These are phyloP conservation scores for Tetrahymena elliotti DNA, from an alignment of 73 alveolate species.

Conservation along the genomic window DNA sequence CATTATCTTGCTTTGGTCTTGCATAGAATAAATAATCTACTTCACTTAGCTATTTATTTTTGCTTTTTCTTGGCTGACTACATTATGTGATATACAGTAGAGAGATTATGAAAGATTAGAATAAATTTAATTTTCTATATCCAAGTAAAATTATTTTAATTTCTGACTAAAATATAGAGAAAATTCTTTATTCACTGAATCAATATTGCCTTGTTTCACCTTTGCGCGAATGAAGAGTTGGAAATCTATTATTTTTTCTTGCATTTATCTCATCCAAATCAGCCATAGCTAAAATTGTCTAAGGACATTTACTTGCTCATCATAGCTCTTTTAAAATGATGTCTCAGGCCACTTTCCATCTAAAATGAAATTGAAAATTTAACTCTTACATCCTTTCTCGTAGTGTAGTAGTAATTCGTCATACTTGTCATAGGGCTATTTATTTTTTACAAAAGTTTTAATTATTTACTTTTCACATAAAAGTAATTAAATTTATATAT, in stretches of 20 bases:
- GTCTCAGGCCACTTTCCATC: not conserved
- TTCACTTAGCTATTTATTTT: not conserved
- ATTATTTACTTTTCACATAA: not conserved
- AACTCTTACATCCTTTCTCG: not conserved
- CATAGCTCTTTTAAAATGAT: not conserved
- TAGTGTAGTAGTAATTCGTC: not conserved
- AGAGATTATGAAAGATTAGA: not conserved
- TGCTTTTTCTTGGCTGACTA: not conserved
- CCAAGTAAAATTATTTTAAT: not conserved
- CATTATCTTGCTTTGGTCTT: not conserved
- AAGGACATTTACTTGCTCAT: not conserved
- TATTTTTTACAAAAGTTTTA: not conserved
- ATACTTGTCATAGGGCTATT: not conserved
- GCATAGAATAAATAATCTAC: not conserved
- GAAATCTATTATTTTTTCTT: not conserved
- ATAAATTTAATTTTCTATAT: not conserved
- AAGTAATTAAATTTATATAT: no score
- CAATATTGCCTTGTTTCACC: not conserved
- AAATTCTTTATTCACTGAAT: not conserved
- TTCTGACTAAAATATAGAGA: not conserved
- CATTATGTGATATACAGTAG: not conserved
- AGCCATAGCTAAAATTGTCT: not conserved
- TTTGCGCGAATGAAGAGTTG: not conserved
- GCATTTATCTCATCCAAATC: not conserved
- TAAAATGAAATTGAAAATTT: not conserved